These are phyloP conservation scores for Monosporozyma servazzii DNA, from an alignment of 805 yeast species.

Conservation along the genomic window DNA sequence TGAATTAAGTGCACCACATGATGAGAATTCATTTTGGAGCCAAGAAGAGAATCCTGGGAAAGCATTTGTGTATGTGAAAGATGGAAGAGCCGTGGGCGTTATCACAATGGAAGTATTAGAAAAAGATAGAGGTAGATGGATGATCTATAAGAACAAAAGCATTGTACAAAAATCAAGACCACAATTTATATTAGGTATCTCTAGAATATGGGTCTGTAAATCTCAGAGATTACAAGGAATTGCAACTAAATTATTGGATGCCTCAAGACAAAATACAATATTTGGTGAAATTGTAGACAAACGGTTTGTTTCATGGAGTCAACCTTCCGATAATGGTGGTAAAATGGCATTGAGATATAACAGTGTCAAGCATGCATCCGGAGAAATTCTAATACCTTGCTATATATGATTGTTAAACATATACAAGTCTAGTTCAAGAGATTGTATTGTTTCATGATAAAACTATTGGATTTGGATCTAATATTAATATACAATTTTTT, in stretches of 20 bases:
- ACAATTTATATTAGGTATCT: conserved; percentile 37
- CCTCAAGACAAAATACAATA: conserved; percentile 36
- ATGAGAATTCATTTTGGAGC: conserved; percentile 36
- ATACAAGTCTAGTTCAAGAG: not conserved
- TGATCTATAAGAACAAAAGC: conserved; percentile 42
- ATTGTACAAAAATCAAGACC: conserved; percentile 41
- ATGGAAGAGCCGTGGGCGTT: conserved; percentile 44
- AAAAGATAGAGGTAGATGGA: conserved; percentile 45
- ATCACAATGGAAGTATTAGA: conserved; percentile 40
- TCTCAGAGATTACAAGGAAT: conserved; percentile 42
- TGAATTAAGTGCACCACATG: conserved; percentile 50
- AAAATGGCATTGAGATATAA: conserved; percentile 48
- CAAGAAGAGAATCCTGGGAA: conserved; percentile 27
- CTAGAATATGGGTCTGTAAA: conserved; percentile 40
- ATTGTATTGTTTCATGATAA: too few species aligned
- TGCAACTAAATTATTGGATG: conserved; percentile 37
- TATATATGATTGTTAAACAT: conserved; percentile 12
- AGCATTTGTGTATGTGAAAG: conserved; percentile 42
- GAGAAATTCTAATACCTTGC: conserved; percentile 26
- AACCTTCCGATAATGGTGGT: conserved; percentile 60
- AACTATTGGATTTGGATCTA: too few species aligned
- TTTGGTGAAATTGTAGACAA: conserved; percentile 40
- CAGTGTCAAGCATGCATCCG: conserved; percentile 40
- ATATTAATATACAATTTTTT: too few species aligned
- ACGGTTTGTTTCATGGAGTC: conserved; percentile 55